These are phyloP conservation scores for Trichosporon ovoides DNA, from an alignment of 1,284 basidiomycete species.

Conservation along the genomic window DNA sequence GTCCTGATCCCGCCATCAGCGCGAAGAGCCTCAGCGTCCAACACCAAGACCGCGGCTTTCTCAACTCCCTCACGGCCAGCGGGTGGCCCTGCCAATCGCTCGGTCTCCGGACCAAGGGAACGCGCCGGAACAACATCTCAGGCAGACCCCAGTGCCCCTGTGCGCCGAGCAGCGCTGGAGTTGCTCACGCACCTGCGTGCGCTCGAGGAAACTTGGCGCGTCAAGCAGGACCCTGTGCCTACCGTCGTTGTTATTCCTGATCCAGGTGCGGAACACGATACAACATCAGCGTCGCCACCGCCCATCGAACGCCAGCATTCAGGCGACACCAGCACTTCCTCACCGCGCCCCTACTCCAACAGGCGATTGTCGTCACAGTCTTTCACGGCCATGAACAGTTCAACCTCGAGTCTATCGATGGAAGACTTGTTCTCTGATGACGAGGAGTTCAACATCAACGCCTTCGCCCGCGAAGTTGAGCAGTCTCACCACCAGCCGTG, in stretches of 20 bases:
- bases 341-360: background rate
- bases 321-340: background rate
- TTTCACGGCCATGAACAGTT: background rate
- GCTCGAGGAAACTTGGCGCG: conserved; percentile 38
- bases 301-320: background rate
- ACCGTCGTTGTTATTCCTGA: conserved; percentile 14
- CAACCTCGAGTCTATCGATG: conserved; percentile 3
- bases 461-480: conserved; percentile 24
- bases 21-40: conserved; percentile 11
- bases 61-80: conserved; percentile 39
- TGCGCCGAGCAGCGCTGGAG: conserved; percentile 39
- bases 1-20: conserved; percentile 12
- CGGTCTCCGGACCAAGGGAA: background rate
- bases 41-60: conserved; percentile 11
- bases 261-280: background rate
- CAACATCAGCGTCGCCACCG: background rate
- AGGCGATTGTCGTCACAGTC: conserved; percentile 7
- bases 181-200: conserved; percentile 36
- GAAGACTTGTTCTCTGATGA: conserved; percentile 30
- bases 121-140: background rate
- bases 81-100: background rate
- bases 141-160: conserved; percentile 11
- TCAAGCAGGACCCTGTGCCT: conserved; percentile 13
- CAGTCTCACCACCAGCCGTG: conserved; percentile 29
- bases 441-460: conserved; percentile 44